Conservation (phyloP, 1,284 basidiomycete genomes). For the Jaminaea rosea region DNA sequence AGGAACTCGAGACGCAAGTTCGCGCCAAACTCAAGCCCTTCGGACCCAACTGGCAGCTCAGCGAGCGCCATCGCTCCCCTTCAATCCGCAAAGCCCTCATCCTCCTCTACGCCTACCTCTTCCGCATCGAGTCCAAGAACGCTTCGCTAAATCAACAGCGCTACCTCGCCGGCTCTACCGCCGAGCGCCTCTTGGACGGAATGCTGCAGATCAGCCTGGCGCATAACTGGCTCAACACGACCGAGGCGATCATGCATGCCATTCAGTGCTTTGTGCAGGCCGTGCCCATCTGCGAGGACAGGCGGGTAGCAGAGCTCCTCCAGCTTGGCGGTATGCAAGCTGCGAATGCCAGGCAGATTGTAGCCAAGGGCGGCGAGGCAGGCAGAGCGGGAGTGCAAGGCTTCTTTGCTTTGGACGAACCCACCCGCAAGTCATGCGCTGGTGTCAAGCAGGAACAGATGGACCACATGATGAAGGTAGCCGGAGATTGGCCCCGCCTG, state of each 20-base stretch:
- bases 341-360: slow-evolving; percentile 16
- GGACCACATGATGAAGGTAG: slow-evolving; percentile 60
- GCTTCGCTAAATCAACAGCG: slow-evolving; percentile 6
- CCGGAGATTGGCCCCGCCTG: slow-evolving; percentile 66
- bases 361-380: slow-evolving; percentile 13
- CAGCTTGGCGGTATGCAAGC: slow-evolving; percentile 40
- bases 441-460: slow-evolving; percentile 46
- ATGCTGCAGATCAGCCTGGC: slow-evolving; percentile 73
- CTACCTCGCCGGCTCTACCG: slow-evolving; percentile 26
- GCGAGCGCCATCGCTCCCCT: slow-evolving; percentile 21
- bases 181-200: slow-evolving; percentile 60
- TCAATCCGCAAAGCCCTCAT: slow-evolving; percentile 33
- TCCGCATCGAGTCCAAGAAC: slow-evolving; percentile 52
- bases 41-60: slow-evolving; percentile 24
- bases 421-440: slow-evolving; percentile 46
- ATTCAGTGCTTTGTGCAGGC: slow-evolving; percentile 80
- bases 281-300: slow-evolving; percentile 49
- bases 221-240: slow-evolving; percentile 82
- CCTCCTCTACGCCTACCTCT: slow-evolving; percentile 75
- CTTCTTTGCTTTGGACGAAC: slow-evolving; percentile 48
- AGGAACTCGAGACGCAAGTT: slow-evolving; percentile 57
- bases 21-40: slow-evolving; percentile 50
- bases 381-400: slow-evolving; percentile 36
- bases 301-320: slow-evolving; percentile 20
- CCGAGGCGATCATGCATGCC: slow-evolving; percentile 69